These are phyloP conservation scores for Dittrichia graveolens DNA, from an alignment of 129 eudicot species.

Conservation along the genomic window DNA sequence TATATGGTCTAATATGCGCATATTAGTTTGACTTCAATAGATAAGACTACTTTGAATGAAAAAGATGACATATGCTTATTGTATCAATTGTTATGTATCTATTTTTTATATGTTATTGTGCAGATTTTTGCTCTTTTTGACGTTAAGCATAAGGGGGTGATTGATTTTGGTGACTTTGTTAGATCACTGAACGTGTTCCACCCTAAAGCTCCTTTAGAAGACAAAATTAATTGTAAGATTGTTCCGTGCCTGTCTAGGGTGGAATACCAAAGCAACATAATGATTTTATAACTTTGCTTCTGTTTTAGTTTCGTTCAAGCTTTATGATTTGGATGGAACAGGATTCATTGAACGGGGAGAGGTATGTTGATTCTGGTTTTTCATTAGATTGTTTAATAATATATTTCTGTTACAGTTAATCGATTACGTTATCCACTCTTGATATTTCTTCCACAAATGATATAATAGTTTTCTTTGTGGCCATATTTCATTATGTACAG, in stretches of 20 bases:
- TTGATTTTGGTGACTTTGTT: slow-evolving; percentile 96
- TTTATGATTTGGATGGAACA: slow-evolving; percentile 91
- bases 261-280: slow-evolving; percentile 8
- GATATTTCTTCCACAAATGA: not conserved
- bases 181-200: slow-evolving; percentile 89
- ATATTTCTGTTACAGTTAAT: not conserved
- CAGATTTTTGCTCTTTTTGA: slow-evolving; percentile 95
- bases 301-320: slow-evolving; percentile 81
- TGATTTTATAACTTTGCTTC: slow-evolving; percentile 18
- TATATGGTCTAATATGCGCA: not conserved
- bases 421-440: not conserved
- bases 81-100: slow-evolving; percentile 8
- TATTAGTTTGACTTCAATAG: not conserved
- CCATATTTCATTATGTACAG: not conserved
- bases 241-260: not conserved
- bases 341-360: slow-evolving; percentile 96
- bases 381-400: not conserved
- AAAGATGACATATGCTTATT: slow-evolving; percentile 4
- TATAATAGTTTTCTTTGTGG: not conserved
- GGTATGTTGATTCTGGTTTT: slow-evolving; percentile 47
- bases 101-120: slow-evolving; percentile 5
- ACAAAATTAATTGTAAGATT: slow-evolving; percentile 75
- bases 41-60: slow-evolving; percentile 2
- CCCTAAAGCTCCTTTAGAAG: slow-evolving; percentile 91
- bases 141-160: slow-evolving; percentile 70